Evolutionary conservation across 768 basidiomycete species (phyloP), one percentile per base, ranked within the genome.

Genomic region (Podaxis rugospora): DNA sequence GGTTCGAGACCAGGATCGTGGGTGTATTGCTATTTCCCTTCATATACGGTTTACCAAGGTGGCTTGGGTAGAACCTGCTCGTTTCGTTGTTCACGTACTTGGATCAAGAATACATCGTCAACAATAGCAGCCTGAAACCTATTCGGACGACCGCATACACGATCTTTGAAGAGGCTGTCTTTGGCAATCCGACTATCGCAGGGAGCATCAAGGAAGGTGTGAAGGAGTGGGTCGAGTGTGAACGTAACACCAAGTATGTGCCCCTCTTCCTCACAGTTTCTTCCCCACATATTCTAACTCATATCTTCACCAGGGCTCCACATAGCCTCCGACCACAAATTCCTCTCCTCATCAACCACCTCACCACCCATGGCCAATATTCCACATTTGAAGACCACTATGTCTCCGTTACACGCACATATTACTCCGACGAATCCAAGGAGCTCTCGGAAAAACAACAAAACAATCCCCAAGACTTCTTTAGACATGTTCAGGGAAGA

Each of bases 1-100:
- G 87, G 86, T 92, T 88, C 47, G 83, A 88, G 64, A 70, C 71
- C 36, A 80, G 83, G 68, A 78, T 91, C 64, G 89, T 90, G 69
- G 71, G 84, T 79, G 51, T 18, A 13, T 3, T 7, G 6, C 42
- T 39, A 5, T 3, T 28, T n/a, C 35, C 6, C 39, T 21, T 4
- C 32, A n/a, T 10, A 36, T 32, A 7, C 18, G 1, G 11, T 18
- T 35, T 10, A 11, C 42, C 36, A 11, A 27, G 16, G 3, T 13
- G 18, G 3, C 13, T 2, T 54, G 37, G 25, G 23, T 63, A 90
- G 89, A 70, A 74, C 3, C 72, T 91, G 18, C 67, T 92, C 2
- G 73, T 81, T 63, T 87, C 87, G 0, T 71, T 92, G 25, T 72
- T 92, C 55, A 82, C 89, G 2, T 89, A 87, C 69, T 72, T 93